Evolutionary conservation across 2,329 filamentous ascomycete species (phyloP).

Genomic region (Diaporthe citriasiana): DNA sequence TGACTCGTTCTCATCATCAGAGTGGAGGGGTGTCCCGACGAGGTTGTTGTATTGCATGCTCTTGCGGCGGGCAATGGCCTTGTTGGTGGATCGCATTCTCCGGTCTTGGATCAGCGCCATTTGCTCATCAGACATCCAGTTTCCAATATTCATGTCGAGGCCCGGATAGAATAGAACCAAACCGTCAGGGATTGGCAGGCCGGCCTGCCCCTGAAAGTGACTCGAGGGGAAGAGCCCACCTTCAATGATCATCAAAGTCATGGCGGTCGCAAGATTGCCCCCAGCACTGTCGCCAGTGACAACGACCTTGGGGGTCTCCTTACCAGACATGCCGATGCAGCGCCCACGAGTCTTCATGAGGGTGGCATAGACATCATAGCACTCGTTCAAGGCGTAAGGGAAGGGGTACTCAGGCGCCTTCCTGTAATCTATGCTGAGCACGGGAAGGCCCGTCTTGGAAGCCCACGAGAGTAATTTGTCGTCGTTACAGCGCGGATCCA

Average conservation of each 20-base stretch:
- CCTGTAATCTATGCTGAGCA: constrained; percentile 91
- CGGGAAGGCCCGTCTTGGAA: constrained; percentile 86
- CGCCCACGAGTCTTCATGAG: constrained; percentile 80
- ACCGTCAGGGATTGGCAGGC: constrained; percentile 82
- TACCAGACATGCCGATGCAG: constrained; percentile 81
- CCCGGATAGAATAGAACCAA: constrained; percentile 90
- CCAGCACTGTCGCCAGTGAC: constrained; percentile 86
- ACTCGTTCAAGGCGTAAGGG: constrained; percentile 88
- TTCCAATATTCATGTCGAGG: constrained; percentile 96
- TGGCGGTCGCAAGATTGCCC: constrained; percentile 83
- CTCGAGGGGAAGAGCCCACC: constrained; percentile 71
- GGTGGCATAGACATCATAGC: constrained; percentile 86
- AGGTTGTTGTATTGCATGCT: constrained; percentile 89
- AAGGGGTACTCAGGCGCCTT: constrained; percentile 90
- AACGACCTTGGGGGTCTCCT: constrained; percentile 75
- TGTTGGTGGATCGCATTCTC: constrained; percentile 82
- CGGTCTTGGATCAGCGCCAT: constrained; percentile 94
- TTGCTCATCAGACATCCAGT: constrained; percentile 99
- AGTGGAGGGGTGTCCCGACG: constrained; percentile 85
- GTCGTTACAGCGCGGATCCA: constrained; percentile 94
- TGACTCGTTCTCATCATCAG: constrained; percentile 77
- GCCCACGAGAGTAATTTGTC: constrained; percentile 96
- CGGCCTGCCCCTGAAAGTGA: constrained; percentile 67
- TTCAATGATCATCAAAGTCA: constrained; percentile 91
- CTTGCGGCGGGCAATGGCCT: constrained; percentile 84